A percentile compares a stretch with the other conserved stretches of the same genome.
Conservation (phyloP, 768 basidiomycete genomes). For the Ramaria sp. region DNA sequence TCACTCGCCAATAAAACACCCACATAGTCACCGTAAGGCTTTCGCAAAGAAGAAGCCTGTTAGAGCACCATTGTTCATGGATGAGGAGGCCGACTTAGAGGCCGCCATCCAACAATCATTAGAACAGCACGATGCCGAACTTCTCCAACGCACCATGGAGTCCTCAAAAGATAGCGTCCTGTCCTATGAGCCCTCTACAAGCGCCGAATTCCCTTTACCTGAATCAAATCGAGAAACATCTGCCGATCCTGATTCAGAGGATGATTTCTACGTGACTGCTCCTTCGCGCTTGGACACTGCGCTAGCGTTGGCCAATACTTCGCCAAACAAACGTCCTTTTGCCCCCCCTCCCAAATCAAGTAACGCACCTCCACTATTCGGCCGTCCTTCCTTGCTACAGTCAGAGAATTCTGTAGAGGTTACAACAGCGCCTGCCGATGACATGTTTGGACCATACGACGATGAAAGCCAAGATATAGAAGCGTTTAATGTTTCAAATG, state of each 20-base stretch:
- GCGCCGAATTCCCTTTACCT: conserved; percentile 6
- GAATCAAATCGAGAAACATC: neutral
- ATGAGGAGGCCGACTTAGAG: conserved; percentile 15
- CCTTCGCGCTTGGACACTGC: conserved; percentile 55
- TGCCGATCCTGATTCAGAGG: conserved; percentile 16
- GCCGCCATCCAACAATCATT: conserved; percentile 28
- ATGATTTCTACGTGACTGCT: conserved; percentile 35
- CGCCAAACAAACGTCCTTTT: conserved; percentile 19
- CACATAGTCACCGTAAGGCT: neutral
- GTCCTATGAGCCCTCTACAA: conserved; percentile 4
- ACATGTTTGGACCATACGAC: conserved; percentile 2
- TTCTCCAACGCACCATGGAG: conserved; percentile 20
- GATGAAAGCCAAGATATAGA: conserved; percentile 29
- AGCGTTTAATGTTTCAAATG: neutral
- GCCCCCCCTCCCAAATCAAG: conserved; percentile 4
- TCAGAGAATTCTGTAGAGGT: neutral
- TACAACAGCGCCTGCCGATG: neutral
- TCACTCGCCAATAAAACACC: conserved; percentile 27
- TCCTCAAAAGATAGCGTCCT: conserved; percentile 15
- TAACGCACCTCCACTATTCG: conserved; percentile 23
- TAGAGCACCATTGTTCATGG: conserved; percentile 14
- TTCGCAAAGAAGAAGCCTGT: conserved; percentile 10
- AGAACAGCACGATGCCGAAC: conserved; percentile 25
- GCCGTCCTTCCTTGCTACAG: conserved; percentile 25
- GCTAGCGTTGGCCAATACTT: conserved; percentile 54